Evolutionary conservation across 768 basidiomycete species (phyloP).

Genomic region (Flagelloscypha sp.): DNA sequence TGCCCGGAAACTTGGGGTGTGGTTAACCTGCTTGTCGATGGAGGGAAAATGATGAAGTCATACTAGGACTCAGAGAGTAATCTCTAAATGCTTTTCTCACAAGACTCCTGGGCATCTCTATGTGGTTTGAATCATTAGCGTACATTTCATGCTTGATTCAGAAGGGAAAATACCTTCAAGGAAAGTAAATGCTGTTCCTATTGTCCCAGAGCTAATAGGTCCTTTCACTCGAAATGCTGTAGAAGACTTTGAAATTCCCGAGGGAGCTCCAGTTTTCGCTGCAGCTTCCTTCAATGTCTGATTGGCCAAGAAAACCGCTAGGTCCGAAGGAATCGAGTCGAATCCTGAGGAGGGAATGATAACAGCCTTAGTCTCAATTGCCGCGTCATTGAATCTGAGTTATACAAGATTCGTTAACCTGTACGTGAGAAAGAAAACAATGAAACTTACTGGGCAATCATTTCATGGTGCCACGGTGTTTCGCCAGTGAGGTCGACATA

Average conservation of each 20-base stretch:
- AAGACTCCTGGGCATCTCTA: conserved; percentile 10
- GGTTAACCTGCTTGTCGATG: conserved; percentile 3
- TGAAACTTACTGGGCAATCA: conserved; percentile 46
- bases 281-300: conserved; percentile 47
- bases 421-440: conserved; percentile 3
- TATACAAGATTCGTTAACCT: conserved; percentile 8
- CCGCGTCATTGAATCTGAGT: conserved; percentile 60
- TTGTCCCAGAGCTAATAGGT: conserved; percentile 58
- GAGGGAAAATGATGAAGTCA: conserved; percentile 6
- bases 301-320: conserved; percentile 58
- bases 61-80: conserved; percentile 37
- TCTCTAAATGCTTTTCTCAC: conserved; percentile 9
- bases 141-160: no score
- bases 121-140: no score
- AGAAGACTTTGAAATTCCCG: conserved; percentile 45
- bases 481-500: conserved; percentile 86
- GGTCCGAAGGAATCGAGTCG: conserved; percentile 73
- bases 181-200: conserved; percentile 20
- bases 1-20: conserved; percentile 14
- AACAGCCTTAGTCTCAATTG: conserved; percentile 60
- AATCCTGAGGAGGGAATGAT: conserved; percentile 76
- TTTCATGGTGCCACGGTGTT: conserved; percentile 51
- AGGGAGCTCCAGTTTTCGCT: conserved; percentile 18
- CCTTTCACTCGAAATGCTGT: conserved; percentile 41
- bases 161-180: no score